Conservation (phyloP, 805 yeast genomes). For the Candida manassasensis region DNA sequence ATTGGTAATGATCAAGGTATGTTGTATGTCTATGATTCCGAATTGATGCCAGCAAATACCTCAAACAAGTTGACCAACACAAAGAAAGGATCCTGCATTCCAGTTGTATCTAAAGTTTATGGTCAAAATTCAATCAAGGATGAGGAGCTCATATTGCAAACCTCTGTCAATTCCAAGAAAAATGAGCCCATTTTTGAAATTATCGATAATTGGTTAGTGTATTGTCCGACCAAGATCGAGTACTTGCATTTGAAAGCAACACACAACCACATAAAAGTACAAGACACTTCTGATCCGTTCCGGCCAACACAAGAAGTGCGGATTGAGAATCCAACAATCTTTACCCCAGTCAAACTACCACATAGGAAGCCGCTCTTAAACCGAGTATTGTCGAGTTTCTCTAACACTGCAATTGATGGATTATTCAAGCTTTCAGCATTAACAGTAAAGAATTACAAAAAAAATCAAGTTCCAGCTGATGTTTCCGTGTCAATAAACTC, state of each 20-base stretch:
- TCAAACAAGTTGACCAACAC: constrained; percentile 14
- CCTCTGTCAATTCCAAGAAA: constrained; percentile 24
- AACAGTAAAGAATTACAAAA: constrained; percentile 23
- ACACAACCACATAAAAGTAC: constrained; percentile 4
- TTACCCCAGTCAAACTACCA: constrained; percentile 45
- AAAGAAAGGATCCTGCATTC: constrained; percentile 19
- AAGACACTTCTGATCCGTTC: constrained; percentile 5
- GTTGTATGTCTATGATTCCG: constrained; percentile 12
- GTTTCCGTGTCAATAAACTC: constrained; percentile 17
- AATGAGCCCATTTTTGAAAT: constrained; percentile 44
- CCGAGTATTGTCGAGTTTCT: constrained; percentile 44
- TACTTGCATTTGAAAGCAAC: constrained; percentile 24
- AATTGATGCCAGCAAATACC: constrained; percentile 12
- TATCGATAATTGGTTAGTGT: constrained; percentile 46
- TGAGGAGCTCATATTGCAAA: constrained; percentile 22
- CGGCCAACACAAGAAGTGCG: not conserved
- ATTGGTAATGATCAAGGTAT: constrained; percentile 21
- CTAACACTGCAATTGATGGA: constrained; percentile 51
- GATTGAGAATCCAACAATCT: constrained; percentile 10
- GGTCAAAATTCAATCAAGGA: constrained; percentile 12
- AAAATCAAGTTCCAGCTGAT: constrained; percentile 3
- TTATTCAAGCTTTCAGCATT: constrained; percentile 42
- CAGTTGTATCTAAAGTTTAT: constrained; percentile 13
- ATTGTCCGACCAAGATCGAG: constrained; percentile 39
- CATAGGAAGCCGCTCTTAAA: constrained; percentile 44